Evolutionary conservation across 352 stramenopile species (phyloP).

Genomic region (Peronospora belbahrii): DNA sequence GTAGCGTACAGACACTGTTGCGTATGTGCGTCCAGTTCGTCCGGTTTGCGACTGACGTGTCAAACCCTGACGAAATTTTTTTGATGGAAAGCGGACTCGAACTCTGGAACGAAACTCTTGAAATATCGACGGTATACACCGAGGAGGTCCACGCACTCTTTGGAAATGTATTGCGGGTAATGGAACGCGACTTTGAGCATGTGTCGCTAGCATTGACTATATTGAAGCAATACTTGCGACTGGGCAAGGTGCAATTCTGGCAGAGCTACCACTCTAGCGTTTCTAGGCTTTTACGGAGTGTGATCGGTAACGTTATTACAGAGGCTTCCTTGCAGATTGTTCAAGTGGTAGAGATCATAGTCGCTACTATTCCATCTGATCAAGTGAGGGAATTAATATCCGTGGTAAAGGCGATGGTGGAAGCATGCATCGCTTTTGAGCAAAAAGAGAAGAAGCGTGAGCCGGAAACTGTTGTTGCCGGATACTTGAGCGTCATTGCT

Average conservation of each 20-base stretch:
- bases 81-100: constrained; percentile 79
- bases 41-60: constrained; percentile 60
- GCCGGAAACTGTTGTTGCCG: constrained; percentile 50
- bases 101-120: constrained; percentile 55
- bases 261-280: constrained; percentile 47
- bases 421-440: constrained; percentile 38
- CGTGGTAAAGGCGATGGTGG: constrained; percentile 38
- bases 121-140: constrained; percentile 44
- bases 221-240: constrained; percentile 52
- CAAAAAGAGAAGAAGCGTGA: constrained; percentile 34
- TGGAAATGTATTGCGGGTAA: constrained; percentile 45
- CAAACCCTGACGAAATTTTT: constrained; percentile 78
- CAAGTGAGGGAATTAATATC: constrained; percentile 28
- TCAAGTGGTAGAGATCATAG: constrained; percentile 34
- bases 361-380: constrained; percentile 30
- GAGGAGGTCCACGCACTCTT: constrained; percentile 67
- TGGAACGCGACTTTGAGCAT: constrained; percentile 79
- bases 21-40: constrained; percentile 68
- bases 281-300: constrained; percentile 27
- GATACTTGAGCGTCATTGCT: constrained; percentile 53
- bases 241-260: constrained; percentile 61
- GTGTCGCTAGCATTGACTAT: constrained; percentile 49
- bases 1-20: constrained; percentile 37
- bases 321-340: constrained; percentile 59
- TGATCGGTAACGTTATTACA: constrained; percentile 64